Evolutionary conservation across 371 early-diverging fungal species (phyloP), one percentile per base, ranked within the genome.

Genomic region (Mycotypha africana): DNA sequence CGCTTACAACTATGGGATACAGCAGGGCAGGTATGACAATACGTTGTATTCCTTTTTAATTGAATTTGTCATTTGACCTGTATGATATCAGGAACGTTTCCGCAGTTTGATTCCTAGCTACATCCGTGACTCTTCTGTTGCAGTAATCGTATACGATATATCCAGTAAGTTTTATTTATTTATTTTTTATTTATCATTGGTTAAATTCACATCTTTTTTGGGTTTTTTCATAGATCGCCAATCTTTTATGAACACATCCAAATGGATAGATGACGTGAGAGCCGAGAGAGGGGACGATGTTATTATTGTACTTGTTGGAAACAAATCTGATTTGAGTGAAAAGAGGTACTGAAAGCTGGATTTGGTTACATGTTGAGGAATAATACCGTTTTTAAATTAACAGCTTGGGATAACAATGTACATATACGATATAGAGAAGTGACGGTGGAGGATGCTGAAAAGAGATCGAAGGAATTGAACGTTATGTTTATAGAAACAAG

Each of bases 1-100:
- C 86, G 99, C 41, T 79, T 99, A 35, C 99, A 99, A 74, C 83
- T 99, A 43, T 99, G 99, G 99, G 99, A 99, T 68, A 99, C 99
- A 20, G 99, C 99, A 33, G 99, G 99, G 16, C 99, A 99, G 79
- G 95, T 55, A 54, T 48, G 34, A 25, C 17, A 31, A 37, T 28
- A 11, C 8, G 5, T 11, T 28, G 11, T 28, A 28, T 8, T 28
- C 14, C 24, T 35, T 40, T 25, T 33, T n/a, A n/a, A n/a, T n/a
- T n/a, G n/a, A n/a, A n/a, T n/a, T n/a, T n/a, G n/a, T n/a, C n/a
- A n/a, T n/a, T n/a, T n/a, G n/a, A 42, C 39, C 22, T 39, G 35
- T 30, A 35, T n/a, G 10, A 21, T 38, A 16, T 24, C 40, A 89
- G 84, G 97, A 97, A 69, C 85, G 98, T 32, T 97, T 97, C 76